These are phyloP conservation scores for Echites panduratus DNA, from an alignment of 257 asterid species.

Conservation along the genomic window DNA sequence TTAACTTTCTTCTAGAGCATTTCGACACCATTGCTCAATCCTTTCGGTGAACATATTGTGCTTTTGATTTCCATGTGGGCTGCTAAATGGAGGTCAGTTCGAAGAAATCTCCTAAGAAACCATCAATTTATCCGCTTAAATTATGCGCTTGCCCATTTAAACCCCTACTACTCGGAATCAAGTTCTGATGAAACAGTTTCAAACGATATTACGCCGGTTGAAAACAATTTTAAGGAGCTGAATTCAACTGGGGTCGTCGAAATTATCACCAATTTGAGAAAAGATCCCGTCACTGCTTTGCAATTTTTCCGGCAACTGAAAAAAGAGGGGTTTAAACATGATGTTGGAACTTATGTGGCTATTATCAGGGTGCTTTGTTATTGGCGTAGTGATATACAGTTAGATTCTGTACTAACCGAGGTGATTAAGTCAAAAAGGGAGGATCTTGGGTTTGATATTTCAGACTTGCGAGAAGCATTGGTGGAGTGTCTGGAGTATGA, in stretches of 20 bases:
- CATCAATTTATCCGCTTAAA: conserved; percentile 33
- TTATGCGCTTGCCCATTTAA: conserved; percentile 55
- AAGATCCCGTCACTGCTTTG: conserved; percentile 46
- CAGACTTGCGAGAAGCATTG: conserved; percentile 59
- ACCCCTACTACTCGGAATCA: conserved; percentile 42
- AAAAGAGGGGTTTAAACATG: conserved; percentile 49
- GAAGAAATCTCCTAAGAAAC: conserved; percentile 20
- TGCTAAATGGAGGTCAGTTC: conserved; percentile 41
- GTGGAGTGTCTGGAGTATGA: conserved; percentile 42
- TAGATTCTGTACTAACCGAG: conserved; percentile 50
- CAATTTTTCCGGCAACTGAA: conserved; percentile 39
- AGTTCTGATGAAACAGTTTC: conserved; percentile 38
- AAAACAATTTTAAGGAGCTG: conserved; percentile 18
- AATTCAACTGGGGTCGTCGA: conserved; percentile 41
- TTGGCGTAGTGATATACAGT: conserved; percentile 43
- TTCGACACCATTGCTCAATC: no score
- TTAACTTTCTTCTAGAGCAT: no score
- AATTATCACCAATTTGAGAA: conserved; percentile 45
- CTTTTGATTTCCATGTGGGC: conserved; percentile 43
- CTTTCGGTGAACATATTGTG: no score
- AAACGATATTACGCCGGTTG: conserved; percentile 3
- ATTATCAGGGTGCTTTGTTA: conserved; percentile 53
- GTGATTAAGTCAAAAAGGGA: conserved; percentile 35
- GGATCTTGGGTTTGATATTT: conserved; percentile 37
- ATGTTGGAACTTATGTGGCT: conserved; percentile 45